Conservation (phyloP, 257 asterid species). For the Ocimum tenuiflorum region DNA sequence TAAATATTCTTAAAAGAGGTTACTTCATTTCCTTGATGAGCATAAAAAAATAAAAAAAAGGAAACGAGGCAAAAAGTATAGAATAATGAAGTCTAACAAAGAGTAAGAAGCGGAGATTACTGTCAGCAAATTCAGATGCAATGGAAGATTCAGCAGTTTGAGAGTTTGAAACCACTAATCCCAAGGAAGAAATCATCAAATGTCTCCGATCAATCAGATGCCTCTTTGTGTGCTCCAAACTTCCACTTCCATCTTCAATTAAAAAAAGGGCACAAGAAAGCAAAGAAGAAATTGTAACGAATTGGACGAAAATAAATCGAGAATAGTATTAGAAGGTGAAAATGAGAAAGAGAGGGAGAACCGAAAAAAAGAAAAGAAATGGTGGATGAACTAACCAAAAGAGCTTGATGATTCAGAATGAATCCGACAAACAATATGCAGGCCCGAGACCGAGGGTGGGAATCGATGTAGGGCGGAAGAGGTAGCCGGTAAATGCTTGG, state of each 20-base stretch:
- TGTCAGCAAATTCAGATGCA: constrained; percentile 77
- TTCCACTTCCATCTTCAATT: constrained; percentile 37
- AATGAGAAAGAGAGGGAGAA: neutral
- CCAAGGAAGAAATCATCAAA: constrained; percentile 48
- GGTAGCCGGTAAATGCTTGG: constrained; percentile 25
- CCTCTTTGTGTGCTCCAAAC: constrained; percentile 22
- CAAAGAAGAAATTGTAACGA: neutral
- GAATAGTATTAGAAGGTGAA: neutral
- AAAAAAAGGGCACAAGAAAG: neutral
- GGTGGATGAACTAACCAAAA: constrained; percentile 21
- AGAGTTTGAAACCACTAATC: constrained; percentile 33
- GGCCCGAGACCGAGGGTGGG: constrained; percentile 13
- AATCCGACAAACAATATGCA: constrained; percentile 17
- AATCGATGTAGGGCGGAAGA: constrained; percentile 1
- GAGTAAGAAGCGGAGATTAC: constrained; percentile 36
- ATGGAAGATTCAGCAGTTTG: constrained; percentile 31
- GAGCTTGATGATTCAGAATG: constrained; percentile 21
- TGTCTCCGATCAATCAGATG: constrained; percentile 47
- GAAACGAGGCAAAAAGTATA: neutral
- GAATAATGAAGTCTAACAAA: neutral
- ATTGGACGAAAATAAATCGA: neutral
- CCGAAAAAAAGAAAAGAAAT: neutral
- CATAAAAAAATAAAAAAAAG: neutral
- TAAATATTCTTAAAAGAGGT: too few relatives aligned
- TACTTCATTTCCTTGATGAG: too few relatives aligned